Conservation (phyloP, 2,329 filamentous ascomycete genomes). For the Botrytis deweyae region DNA sequence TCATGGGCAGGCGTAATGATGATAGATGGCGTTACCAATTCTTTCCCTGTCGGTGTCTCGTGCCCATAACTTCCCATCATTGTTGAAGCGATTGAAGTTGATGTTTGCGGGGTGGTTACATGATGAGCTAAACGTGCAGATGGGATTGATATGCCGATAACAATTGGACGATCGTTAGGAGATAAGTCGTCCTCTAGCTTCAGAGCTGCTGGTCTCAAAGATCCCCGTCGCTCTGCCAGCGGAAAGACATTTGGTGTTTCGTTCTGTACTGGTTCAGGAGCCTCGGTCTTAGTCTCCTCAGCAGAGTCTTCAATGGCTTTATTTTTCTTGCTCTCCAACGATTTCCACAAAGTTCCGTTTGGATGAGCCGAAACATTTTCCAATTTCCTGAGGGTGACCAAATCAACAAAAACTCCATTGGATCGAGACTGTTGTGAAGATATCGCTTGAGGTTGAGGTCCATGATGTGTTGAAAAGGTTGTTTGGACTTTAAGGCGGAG, state of each 20-base stretch:
- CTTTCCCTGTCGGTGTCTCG: constrained; percentile 28
- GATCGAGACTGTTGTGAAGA: constrained; percentile 37
- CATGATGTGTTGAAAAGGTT: constrained; percentile 54
- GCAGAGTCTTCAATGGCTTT: constrained; percentile 22
- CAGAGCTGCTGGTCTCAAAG: constrained; percentile 22
- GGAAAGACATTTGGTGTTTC: not conserved
- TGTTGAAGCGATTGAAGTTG: constrained; percentile 33
- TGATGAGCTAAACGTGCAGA: constrained; percentile 49
- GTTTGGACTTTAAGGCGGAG: constrained; percentile 69
- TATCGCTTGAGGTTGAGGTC: constrained; percentile 47
- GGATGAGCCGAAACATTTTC: constrained; percentile 42
- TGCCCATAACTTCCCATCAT: constrained; percentile 32
- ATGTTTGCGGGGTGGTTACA: constrained; percentile 52
- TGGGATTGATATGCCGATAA: constrained; percentile 68
- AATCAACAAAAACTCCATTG: constrained; percentile 46
- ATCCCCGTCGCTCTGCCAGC: constrained; percentile 13
- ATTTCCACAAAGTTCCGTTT: constrained; percentile 37
- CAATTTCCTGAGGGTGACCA: constrained; percentile 58
- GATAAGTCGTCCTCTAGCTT: constrained; percentile 52
- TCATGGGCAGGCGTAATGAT: constrained; percentile 53
- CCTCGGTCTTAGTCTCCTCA: not conserved
- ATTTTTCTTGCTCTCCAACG: constrained; percentile 31
- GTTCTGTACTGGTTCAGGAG: not conserved
- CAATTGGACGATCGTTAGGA: constrained; percentile 67
- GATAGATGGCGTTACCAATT: constrained; percentile 48